Evolutionary conservation across 2,329 filamentous ascomycete species (phyloP), one percentile per base, ranked within the genome.

Genomic region (Trichoderma sp.): DNA sequence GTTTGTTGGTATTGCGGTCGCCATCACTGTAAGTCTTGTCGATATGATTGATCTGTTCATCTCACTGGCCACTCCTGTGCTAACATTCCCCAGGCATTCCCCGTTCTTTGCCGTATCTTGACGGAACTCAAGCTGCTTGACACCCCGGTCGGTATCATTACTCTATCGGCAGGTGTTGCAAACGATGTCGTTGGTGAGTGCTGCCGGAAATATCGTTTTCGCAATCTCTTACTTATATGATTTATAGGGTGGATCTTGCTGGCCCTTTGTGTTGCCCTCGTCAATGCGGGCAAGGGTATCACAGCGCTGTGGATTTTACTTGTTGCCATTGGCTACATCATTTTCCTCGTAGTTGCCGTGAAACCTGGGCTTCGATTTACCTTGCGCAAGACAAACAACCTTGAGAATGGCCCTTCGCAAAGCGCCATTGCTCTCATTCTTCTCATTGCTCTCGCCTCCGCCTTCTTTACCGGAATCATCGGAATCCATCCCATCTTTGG

Each of bases 401-500:
- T 98, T 52, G 89, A 96, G 73, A 94, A 97, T 75, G 95, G 94
- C 0, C 95, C 95, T 0, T 93, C 91, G 3, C 94, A 97, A 77
- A 86, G 88, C 5, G 91, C 97, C 74, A 91, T 97, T 51, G 90
- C 91, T 14, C 80, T 97, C 34, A 97, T 94, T 0, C 81, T 97
- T 4, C 81, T 97, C 34, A 84, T 97, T 64, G 90, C 91, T 0
- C 84, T 98, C 18, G 84, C 86, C 0, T 96, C 93, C 0, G 86
- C 94, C 5, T 97, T 94, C 83, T 97, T 97, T 76, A 96, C 94
- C 0, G 84, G 90, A 68, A 91, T 96, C 70, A 97, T 98, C 75
- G 95, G 95, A 58, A 90, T 97, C 1, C 95, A 98, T 77, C 88
- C 95, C 68, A 97, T 98, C 76, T 98, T 98, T 75, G 95, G 95